These are phyloP conservation scores for Wickerhamiella sorbophila DNA, from an alignment of 805 yeast genomes.

Conservation along the genomic window DNA sequence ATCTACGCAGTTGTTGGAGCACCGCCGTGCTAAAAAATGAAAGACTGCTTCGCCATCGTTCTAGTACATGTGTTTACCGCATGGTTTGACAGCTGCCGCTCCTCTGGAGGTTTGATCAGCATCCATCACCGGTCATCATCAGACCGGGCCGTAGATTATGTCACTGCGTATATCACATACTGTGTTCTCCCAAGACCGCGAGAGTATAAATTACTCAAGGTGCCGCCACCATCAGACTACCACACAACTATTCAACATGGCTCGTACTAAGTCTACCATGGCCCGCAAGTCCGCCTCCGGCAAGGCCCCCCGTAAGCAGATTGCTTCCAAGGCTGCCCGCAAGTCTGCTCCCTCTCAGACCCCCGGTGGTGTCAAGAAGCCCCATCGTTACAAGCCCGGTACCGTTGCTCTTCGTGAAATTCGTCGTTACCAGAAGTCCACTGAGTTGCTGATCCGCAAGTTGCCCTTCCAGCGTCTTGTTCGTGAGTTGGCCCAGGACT, in stretches of 20 bases:
- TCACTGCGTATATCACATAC: neutral
- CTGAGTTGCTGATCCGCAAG: conserved; percentile 76
- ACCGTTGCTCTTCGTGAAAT: conserved; percentile 86
- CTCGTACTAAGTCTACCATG: conserved; percentile 18
- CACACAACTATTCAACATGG: conserved; percentile 13
- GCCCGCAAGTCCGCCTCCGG: conserved; percentile 87
- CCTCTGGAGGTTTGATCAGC: too few relatives aligned
- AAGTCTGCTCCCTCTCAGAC: conserved; percentile 70
- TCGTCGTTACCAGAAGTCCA: conserved; percentile 82
- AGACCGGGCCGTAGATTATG: neutral
- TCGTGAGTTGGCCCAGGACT: conserved; percentile 79
- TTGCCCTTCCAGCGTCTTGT: conserved; percentile 85
- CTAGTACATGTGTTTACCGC: too few relatives aligned
- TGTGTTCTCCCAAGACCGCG: neutral
- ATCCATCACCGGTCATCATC: too few relatives aligned
- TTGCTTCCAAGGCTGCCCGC: conserved; percentile 83
- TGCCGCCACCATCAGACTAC: neutral
- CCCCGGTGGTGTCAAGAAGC: conserved; percentile 83
- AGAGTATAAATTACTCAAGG: neutral
- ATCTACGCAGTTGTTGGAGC: too few relatives aligned
- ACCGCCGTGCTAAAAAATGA: too few relatives aligned
- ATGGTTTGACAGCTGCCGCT: too few relatives aligned
- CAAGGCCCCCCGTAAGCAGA: conserved; percentile 85
- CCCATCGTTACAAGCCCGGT: conserved; percentile 93
- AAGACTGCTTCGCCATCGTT: too few relatives aligned